Evolutionary conservation across 2,329 filamentous ascomycete species (phyloP).

Genomic region (Macrophomina tecta): DNA sequence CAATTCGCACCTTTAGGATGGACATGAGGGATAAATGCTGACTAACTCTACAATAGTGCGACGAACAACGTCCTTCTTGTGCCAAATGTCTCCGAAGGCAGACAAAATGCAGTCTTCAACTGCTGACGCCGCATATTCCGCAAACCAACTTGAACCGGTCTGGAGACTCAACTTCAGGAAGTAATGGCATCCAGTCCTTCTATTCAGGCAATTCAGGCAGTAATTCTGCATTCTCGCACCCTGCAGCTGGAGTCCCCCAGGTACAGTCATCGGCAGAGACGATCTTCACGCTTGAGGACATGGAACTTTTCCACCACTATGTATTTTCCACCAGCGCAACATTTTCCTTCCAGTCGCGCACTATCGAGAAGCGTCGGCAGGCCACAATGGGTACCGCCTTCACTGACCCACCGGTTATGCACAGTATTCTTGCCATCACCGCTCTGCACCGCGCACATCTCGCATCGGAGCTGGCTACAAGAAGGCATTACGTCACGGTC

Average conservation of each 20-base stretch:
- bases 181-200: background rate
- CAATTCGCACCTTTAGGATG: too few species aligned
- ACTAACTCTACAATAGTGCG: slow-evolving; percentile 31
- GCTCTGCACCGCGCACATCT: slow-evolving; percentile 44
- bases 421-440: slow-evolving; percentile 51
- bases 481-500: background rate
- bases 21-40: too few species aligned
- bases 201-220: background rate
- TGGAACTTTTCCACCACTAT: slow-evolving; percentile 42
- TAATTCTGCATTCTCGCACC: background rate
- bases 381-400: slow-evolving; percentile 43
- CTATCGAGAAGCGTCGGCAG: slow-evolving; percentile 31
- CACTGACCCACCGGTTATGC: slow-evolving; percentile 50
- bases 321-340: slow-evolving; percentile 37
- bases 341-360: slow-evolving; percentile 32
- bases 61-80: slow-evolving; percentile 39
- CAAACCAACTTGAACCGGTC: background rate
- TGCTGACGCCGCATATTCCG: slow-evolving; percentile 28
- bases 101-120: slow-evolving; percentile 37
- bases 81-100: slow-evolving; percentile 40
- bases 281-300: slow-evolving; percentile 34
- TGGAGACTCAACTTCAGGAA: background rate
- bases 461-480: background rate
- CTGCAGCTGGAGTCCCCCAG: background rate
- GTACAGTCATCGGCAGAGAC: background rate